These are phyloP conservation scores for Candida yuanshanica DNA, from an alignment of 805 yeast genomes.

Conservation along the genomic window DNA sequence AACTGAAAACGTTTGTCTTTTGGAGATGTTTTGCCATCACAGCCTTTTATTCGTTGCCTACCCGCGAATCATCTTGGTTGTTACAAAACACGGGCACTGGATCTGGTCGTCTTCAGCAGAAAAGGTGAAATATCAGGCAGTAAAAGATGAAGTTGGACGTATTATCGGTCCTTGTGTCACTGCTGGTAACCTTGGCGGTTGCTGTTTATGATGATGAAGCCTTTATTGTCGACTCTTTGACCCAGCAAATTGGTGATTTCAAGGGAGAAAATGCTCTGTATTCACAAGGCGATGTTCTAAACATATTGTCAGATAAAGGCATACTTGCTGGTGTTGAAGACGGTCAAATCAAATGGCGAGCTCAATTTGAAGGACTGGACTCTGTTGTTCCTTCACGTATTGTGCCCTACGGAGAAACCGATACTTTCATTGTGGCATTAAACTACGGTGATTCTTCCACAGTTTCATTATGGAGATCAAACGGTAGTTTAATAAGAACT, in stretches of 20 bases:
- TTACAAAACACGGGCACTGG: too few relatives aligned
- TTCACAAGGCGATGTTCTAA: constrained; percentile 14
- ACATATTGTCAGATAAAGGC: constrained; percentile 24
- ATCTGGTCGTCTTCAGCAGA: too few relatives aligned
- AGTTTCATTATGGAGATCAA: constrained; percentile 14
- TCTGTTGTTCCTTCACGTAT: constrained; percentile 14
- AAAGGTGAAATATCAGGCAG: too few relatives aligned
- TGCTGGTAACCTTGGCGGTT: neutral
- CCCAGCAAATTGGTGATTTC: constrained; percentile 38
- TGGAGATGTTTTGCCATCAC: too few relatives aligned
- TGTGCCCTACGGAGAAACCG: constrained; percentile 4
- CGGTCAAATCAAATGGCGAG: constrained; percentile 31
- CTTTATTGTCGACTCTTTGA: constrained; percentile 49
- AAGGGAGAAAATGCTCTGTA: constrained; percentile 13
- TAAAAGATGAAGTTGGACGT: neutral
- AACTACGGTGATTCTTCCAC: constrained; percentile 17
- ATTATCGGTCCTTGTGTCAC: neutral
- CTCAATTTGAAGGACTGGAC: constrained; percentile 17
- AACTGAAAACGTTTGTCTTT: too few relatives aligned
- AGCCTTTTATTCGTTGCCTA: neutral
- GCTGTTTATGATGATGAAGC: constrained; percentile 47
- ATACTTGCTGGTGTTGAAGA: constrained; percentile 32
- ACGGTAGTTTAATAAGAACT: constrained; percentile 13
- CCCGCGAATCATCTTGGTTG: neutral
- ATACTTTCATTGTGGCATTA: constrained; percentile 17